Conservation (phyloP, 192 early-diverging fungal species). For the Gryganskiella cystojenkinii region DNA sequence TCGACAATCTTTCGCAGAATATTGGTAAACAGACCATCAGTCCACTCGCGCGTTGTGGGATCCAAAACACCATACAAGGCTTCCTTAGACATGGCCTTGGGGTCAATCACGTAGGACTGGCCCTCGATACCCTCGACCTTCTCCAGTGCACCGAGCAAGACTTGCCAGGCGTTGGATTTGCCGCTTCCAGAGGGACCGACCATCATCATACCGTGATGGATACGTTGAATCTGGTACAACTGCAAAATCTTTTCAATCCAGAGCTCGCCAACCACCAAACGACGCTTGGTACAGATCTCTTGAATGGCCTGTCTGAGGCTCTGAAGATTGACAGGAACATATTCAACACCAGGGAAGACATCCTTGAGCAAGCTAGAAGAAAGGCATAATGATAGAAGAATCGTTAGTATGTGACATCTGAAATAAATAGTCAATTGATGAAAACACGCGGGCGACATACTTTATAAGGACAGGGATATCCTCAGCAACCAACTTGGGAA, state of each 20-base stretch:
- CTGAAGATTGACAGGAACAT: conserved; percentile 81
- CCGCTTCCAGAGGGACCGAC: conserved; percentile 98
- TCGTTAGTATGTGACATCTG: not conserved
- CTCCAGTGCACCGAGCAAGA: conserved; percentile 90
- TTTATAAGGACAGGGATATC: conserved; percentile 90
- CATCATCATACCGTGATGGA: conserved; percentile 99
- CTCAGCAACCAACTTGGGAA: conserved; percentile 98
- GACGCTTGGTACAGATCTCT: conserved; percentile 78
- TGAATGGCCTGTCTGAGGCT: conserved; percentile 79
- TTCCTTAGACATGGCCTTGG: conserved; percentile 98
- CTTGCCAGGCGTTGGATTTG: conserved; percentile 95
- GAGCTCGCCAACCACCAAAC: conserved; percentile 76
- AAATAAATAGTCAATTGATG: not conserved
- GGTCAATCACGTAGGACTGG: conserved; percentile 94
- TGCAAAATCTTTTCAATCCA: conserved; percentile 99
- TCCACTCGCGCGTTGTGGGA: conserved; percentile 99
- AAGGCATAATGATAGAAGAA: conserved; percentile 14
- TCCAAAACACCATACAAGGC: conserved; percentile 96
- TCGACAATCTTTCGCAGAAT: conserved; percentile 98
- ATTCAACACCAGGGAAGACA: conserved; percentile 94
- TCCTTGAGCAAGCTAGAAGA: conserved; percentile 80
- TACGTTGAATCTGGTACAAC: conserved; percentile 97
- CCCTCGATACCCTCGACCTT: conserved; percentile 92
- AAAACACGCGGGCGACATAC: conserved; percentile 24
- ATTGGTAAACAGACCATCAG: conserved; percentile 98